A percentile compares a stretch with the other conserved stretches of the same genome.
Conservation (phyloP, 2,329 filamentous ascomycete genomes). For the Fusarium goolgardi region DNA sequence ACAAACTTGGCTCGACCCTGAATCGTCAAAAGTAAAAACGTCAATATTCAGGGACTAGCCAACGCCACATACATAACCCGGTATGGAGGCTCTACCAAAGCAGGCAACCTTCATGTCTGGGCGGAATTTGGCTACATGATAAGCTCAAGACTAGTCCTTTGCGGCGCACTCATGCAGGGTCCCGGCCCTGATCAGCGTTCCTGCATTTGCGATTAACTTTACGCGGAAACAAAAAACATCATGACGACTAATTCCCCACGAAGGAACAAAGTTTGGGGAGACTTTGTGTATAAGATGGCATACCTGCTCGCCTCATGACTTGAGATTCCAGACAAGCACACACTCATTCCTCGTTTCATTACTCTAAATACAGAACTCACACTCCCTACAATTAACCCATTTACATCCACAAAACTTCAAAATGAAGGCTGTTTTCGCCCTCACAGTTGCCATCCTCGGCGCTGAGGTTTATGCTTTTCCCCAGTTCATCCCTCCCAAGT, state of each 20-base stretch:
- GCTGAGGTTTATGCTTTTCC: slow-evolving; percentile 13
- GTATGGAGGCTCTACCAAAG: background rate
- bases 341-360: slow-evolving; percentile 4
- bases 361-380: background rate
- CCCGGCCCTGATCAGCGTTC: slow-evolving; percentile 23
- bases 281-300: slow-evolving; percentile 16
- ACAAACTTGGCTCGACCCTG: background rate
- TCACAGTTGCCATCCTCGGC: slow-evolving; percentile 18
- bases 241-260: background rate
- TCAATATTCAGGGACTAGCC: background rate
- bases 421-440: slow-evolving; percentile 16
- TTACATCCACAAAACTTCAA: background rate
- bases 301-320: accelerated
- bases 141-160: background rate
- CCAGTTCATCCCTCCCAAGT: slow-evolving; percentile 8
- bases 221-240: background rate
- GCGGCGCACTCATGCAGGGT: slow-evolving; percentile 17
- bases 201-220: slow-evolving; percentile 9
- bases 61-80: slow-evolving; percentile 16
- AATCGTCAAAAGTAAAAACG: background rate
- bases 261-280: background rate
- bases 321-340: background rate
- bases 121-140: background rate
- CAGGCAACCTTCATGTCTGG: background rate
- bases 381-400: background rate